Evolutionary conservation across 371 early-diverging fungal species (phyloP), one percentile per base, ranked within the genome.

Genomic region (Chytridium lagenaria): DNA sequence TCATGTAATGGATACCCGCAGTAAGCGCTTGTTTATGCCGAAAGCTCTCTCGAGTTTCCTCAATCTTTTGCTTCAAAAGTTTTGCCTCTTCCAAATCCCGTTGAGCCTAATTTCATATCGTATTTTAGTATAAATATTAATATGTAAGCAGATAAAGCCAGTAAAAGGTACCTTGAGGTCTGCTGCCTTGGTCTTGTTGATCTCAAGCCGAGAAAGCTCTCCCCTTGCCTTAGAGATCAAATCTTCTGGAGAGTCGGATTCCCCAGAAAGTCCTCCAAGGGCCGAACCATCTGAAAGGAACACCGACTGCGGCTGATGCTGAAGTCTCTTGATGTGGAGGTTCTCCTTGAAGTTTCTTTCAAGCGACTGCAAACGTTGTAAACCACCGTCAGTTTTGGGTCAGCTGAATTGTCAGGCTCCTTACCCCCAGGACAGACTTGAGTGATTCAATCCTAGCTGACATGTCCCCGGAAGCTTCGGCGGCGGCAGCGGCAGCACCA

Each of bases 151-250:
- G n/a, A n/a, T n/a, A n/a, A n/a, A n/a, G n/a, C n/a, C n/a, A n/a
- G n/a, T n/a, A n/a, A n/a, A n/a, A n/a, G n/a, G n/a, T n/a, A 63
- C 63, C 63, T 63, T 63, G 10, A 28, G 63, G 12, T 63, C 63
- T 63, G 63, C 26, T 3, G 23, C 33, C 7, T 34, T 26, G 2
- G 63, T 23, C 37, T 36, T 63, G 34, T 5, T 34, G 12, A 63
- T 12, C 16, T 34, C 37, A 16, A 63, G 15, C 63, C 63, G 2
- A 12, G 63, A 3, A 5, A 63, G 63, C 63, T 63, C 63, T 26
- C 63, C 22, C 36, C 33, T 63, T 16, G 63, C 63, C 30, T 33
- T 30, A 10, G 37, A 16, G 36, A 63, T 63, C 33, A 63, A 34
- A 19, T 63, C 63, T 33, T 63, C 63, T 30, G 63, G 3, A 16